Percentiles rank a stretch among this genome's conserved stretches.
Conservation (phyloP, 2,329 filamentous ascomycete species). For the Pseudopyrenochaeta lycopersici region DNA sequence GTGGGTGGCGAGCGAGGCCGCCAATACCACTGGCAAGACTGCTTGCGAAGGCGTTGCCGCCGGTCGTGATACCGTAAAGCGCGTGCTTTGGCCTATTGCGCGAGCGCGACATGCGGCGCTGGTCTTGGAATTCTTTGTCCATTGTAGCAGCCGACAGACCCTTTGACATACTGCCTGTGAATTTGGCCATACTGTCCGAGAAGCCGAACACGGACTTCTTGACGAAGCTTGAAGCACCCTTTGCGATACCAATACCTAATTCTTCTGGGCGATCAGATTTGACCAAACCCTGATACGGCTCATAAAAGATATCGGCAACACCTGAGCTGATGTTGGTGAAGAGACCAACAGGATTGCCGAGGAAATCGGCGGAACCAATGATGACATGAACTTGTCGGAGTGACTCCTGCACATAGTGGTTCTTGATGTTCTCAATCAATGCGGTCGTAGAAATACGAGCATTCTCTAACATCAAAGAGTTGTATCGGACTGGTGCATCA, state of each 20-base stretch:
- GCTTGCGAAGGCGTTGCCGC: conserved; percentile 92
- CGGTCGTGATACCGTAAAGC: conserved; percentile 92
- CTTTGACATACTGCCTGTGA: conserved; percentile 97
- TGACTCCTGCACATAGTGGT: conserved; percentile 96
- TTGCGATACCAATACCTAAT: conserved; percentile 92
- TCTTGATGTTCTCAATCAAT: conserved; percentile 84
- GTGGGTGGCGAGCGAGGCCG: conserved; percentile 88
- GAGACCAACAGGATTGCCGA: conserved; percentile 94
- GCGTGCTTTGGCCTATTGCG: conserved; percentile 97
- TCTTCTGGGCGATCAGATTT: conserved; percentile 96
- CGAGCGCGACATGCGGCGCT: conserved; percentile 89
- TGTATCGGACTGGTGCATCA: conserved; percentile 92
- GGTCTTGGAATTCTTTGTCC: conserved; percentile 98
- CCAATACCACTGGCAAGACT: conserved; percentile 94
- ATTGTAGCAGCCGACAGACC: conserved; percentile 93
- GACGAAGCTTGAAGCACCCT: conserved; percentile 94
- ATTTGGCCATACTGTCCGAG: conserved; percentile 96
- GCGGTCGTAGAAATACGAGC: conserved; percentile 88
- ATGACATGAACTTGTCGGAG: conserved; percentile 97
- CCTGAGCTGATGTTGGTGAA: conserved; percentile 99
- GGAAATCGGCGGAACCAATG: conserved; percentile 94
- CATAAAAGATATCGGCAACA: conserved; percentile 98
- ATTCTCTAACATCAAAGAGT: conserved; percentile 93
- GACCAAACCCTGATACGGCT: conserved; percentile 97
- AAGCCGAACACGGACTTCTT: conserved; percentile 99